Base-by-base conservation (phyloP, 345 rosid species). In the Punica granatum region DNA sequence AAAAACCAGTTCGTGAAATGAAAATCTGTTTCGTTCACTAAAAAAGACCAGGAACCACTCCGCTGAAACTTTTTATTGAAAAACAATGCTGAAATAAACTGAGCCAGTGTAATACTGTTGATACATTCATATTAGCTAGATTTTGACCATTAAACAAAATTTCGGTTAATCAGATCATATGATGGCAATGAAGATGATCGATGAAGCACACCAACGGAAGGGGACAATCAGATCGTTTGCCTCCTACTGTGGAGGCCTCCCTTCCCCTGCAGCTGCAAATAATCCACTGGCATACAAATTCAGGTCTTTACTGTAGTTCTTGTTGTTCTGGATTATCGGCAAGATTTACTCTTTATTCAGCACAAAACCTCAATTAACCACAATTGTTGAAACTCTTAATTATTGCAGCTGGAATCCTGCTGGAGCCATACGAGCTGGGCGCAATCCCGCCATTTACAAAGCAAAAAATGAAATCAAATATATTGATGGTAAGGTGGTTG, bases 141-240 rank as follows among this genome's bases (percentile, higher is more conserved):
- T 30, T 35, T n/a, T n/a, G n/a, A n/a, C n/a, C n/a, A n/a, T n/a
- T n/a, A n/a, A n/a, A n/a, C n/a, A n/a, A n/a, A n/a, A n/a, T n/a
- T 42, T 37, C 60, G 51, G 63, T 73, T 59, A 66, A 48, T 74
- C 82, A 93, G 98, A 90, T 85, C 97, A 93, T 76, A 93, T 93
- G 97, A 81, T 93, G 97, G 98, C 97, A 48, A 90, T 86, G 94
- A 93, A 90, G 81, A 88, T 93, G 92, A 88, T 90, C 75, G 80
- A 90, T 60, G 77, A 83, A 69, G 97, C 90, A 58, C 97, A 77
- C 75, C 73, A 56, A 35, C 78, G 76, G 66, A 81, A 81, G 31
- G 98, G 97, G 18, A 86, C 63, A 77, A 77, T 93, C 42, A 90
- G 80, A 81, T 90, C 98, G 58, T 88, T 93, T 70, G 80, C 86